Conservation (phyloP, 2,329 filamentous ascomycete species). For the Fusarium equiseti region DNA sequence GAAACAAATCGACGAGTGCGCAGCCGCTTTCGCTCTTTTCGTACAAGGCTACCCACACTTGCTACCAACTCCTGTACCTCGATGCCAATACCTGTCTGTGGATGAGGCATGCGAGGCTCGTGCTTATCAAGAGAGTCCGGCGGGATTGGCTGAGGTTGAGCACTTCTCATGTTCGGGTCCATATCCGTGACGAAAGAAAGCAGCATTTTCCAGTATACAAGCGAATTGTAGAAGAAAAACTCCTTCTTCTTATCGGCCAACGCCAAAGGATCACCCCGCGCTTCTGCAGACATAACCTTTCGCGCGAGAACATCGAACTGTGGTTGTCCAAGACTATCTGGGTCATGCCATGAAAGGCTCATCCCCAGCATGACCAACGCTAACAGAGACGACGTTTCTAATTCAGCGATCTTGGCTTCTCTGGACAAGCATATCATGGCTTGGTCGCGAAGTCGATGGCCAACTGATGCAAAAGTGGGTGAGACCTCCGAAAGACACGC, state of each 20-base stretch:
- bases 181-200: constrained; percentile 45
- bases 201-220: constrained; percentile 47
- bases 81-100: constrained; percentile 44
- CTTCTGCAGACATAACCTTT: constrained; percentile 28
- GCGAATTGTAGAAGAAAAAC: constrained; percentile 46
- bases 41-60: constrained; percentile 41
- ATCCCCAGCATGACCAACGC: constrained; percentile 69
- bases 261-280: background rate
- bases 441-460: constrained; percentile 59
- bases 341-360: constrained; percentile 70
- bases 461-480: constrained; percentile 62
- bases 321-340: constrained; percentile 61
- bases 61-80: constrained; percentile 46
- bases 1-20: constrained; percentile 39
- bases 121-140: constrained; percentile 21
- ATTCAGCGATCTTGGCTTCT: constrained; percentile 59
- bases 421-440: constrained; percentile 63
- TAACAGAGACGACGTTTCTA: constrained; percentile 67
- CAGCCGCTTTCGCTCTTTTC: constrained; percentile 44
- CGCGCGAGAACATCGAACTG: constrained; percentile 40
- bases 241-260: constrained; percentile 41
- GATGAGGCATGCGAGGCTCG: constrained; percentile 45
- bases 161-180: constrained; percentile 12
- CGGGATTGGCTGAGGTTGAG: constrained; percentile 20
- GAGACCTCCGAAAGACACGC: constrained; percentile 68